phyloP scores from a whole-genome alignment of 495 filamentous ascomycete species.

The Pyrenula massariospora region DNA sequence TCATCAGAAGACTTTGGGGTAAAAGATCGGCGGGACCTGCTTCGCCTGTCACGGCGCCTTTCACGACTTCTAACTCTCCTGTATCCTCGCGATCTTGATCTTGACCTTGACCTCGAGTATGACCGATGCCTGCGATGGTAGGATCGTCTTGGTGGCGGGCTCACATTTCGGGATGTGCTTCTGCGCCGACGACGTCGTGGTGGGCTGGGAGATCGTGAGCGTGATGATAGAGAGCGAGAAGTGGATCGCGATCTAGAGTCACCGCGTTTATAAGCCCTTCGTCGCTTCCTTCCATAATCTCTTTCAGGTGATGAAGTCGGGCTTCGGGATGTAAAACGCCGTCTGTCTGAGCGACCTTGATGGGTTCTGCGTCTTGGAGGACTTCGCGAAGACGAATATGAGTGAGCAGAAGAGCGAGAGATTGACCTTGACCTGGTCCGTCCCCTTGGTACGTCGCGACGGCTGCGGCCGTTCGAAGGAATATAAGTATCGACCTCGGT shows the following conservation, averaged over 20 bases:
- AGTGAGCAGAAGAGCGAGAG: conserved; percentile 24
- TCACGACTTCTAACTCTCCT: conserved; percentile 27
- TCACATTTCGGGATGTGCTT: conserved; percentile 25
- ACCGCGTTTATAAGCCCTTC: conserved; percentile 34
- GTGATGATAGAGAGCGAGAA: conserved; percentile 36
- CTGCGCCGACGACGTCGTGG: conserved; percentile 29
- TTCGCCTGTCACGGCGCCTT: conserved; percentile 10
- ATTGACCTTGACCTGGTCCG: conserved; percentile 23
- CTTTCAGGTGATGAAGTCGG: conserved; percentile 25
- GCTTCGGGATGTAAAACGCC: conserved; percentile 21
- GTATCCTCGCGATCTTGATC: conserved; percentile 19
- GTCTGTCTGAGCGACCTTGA: conserved; percentile 14
- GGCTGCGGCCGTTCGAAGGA: conserved; percentile 21
- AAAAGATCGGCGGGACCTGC: conserved; percentile 27
- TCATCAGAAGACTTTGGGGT: conserved; percentile 28
- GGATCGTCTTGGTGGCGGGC: conserved; percentile 12
- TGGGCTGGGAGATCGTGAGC: conserved; percentile 55
- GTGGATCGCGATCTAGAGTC: conserved; percentile 34
- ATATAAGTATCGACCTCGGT: conserved; percentile 49
- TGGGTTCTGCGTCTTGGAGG: conserved; percentile 22
- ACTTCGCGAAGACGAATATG: conserved; percentile 25
- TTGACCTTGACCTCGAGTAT: conserved; percentile 21
- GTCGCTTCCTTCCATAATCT: conserved; percentile 23
- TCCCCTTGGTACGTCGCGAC: conserved; percentile 15
- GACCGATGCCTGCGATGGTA: neutral